Conservation (phyloP, 1,139 yeast species). For the Eremothecium gossypii region DNA sequence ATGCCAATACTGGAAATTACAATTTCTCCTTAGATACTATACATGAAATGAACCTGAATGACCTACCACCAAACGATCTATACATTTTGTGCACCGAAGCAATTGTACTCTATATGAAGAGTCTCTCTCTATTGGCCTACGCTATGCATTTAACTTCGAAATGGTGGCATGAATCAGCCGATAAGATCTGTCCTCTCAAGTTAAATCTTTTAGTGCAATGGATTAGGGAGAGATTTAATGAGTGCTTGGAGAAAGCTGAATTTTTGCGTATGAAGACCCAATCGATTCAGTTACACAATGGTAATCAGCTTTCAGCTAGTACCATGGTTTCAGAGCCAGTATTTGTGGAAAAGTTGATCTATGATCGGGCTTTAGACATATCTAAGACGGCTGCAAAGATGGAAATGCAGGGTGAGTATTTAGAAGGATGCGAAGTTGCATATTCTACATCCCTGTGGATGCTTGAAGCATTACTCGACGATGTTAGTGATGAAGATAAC, state of each 20-base stretch:
- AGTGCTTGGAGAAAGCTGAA: constrained; percentile 81
- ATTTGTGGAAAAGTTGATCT: constrained; percentile 75
- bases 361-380: constrained; percentile 89
- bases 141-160: constrained; percentile 79
- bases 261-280: constrained; percentile 35
- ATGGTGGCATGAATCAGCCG: constrained; percentile 69
- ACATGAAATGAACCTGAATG: constrained; percentile 28
- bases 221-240: constrained; percentile 84
- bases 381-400: constrained; percentile 84
- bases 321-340: constrained; percentile 26
- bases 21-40: constrained; percentile 2
- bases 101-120: constrained; percentile 71
- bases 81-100: constrained; percentile 45
- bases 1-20: constrained; percentile 7
- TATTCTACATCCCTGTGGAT: constrained; percentile 93
- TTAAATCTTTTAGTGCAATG: constrained; percentile 84
- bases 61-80: constrained; percentile 38
- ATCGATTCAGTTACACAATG: constrained; percentile 8
- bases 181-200: constrained; percentile 34
- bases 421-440: constrained; percentile 73
- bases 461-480: constrained; percentile 73
- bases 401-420: constrained; percentile 69
- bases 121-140: constrained; percentile 67
- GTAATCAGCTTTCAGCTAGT: constrained; percentile 5
- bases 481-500: constrained; percentile 33